phyloP scores from a whole-genome alignment of 2,329 filamentous ascomycete species.

The Penicillium sp. region DNA sequence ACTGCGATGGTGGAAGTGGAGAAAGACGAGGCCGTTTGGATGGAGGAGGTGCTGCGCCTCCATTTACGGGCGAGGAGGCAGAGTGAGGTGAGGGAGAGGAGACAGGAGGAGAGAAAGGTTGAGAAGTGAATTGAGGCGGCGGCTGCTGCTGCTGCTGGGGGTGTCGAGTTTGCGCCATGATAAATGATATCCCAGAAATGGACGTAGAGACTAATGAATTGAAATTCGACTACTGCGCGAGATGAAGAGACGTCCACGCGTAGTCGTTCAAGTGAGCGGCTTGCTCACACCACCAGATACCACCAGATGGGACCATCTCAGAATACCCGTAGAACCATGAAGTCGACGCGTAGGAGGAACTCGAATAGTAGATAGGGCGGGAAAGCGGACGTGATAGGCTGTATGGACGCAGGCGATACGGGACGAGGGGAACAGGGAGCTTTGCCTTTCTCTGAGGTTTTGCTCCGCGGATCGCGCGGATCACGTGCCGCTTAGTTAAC shows the following conservation, averaged over 20 bases:
- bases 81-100: conserved; percentile 62
- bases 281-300: conserved; percentile 38
- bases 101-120: conserved; percentile 63
- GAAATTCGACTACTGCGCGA: conserved; percentile 20
- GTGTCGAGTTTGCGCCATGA: conserved; percentile 60
- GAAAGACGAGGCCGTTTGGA: conserved; percentile 72
- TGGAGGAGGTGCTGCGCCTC: conserved; percentile 61
- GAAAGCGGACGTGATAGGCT: not conserved
- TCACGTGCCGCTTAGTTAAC: conserved; percentile 26
- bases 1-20: conserved; percentile 62
- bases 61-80: conserved; percentile 52
- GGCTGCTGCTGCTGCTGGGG: conserved; percentile 24
- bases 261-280: conserved; percentile 36
- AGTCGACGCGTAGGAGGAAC: conserved; percentile 8
- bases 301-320: conserved; percentile 42
- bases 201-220: conserved; percentile 8
- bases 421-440: conserved; percentile 19
- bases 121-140: conserved; percentile 51
- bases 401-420: conserved; percentile 7
- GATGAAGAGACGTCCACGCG: conserved; percentile 30
- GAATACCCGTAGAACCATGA: conserved; percentile 21
- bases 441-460: conserved; percentile 19
- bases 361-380: not conserved
- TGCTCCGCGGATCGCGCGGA: conserved; percentile 24
- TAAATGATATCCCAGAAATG: conserved; percentile 27